phyloP scores from a whole-genome alignment of 495 filamentous ascomycete species.

The Pyronema omphalodes region DNA sequence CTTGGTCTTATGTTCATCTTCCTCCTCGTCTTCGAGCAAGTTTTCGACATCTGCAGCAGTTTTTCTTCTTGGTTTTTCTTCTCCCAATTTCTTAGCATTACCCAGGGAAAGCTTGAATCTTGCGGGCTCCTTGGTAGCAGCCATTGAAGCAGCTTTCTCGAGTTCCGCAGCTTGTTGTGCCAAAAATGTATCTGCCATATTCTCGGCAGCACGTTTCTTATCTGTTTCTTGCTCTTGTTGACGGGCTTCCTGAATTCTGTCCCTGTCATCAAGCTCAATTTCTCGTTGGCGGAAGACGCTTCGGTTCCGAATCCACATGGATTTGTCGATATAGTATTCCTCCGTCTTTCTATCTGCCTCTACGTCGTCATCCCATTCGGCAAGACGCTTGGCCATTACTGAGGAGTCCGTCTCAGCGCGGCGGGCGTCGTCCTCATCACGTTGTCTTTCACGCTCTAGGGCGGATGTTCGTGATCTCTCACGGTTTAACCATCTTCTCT shows the following conservation, averaged over 20 bases:
- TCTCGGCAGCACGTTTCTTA: slow-evolving; percentile 52
- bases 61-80: slow-evolving; percentile 45
- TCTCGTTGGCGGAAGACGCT: slow-evolving; percentile 54
- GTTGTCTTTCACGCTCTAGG: slow-evolving; percentile 59
- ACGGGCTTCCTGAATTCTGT: slow-evolving; percentile 57
- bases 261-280: slow-evolving; percentile 54
- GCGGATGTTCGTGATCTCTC: slow-evolving; percentile 70
- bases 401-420: slow-evolving; percentile 41
- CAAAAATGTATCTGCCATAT: slow-evolving; percentile 85
- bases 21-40: slow-evolving; percentile 83
- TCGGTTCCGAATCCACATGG: slow-evolving; percentile 68
- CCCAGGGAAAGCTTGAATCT: slow-evolving; percentile 79
- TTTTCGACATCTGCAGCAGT: slow-evolving; percentile 88
- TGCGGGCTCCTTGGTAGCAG: slow-evolving; percentile 44
- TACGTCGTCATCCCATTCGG: slow-evolving; percentile 74
- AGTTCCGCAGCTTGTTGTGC: slow-evolving; percentile 76
- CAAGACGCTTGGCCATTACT: slow-evolving; percentile 51
- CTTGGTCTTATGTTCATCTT: slow-evolving; percentile 49
- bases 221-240: slow-evolving; percentile 52
- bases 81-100: slow-evolving; percentile 59
- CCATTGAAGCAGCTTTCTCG: slow-evolving; percentile 30
- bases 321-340: slow-evolving; percentile 73
- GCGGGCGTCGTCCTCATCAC: slow-evolving; percentile 51
- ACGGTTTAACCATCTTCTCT: slow-evolving; percentile 75
- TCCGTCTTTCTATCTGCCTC: slow-evolving; percentile 54